Percentiles rank a stretch among this genome's conserved stretches.
These are phyloP conservation scores for Cyberlindnera misumaiensis DNA, from an alignment of 805 yeast genomes.

Conservation along the genomic window DNA sequence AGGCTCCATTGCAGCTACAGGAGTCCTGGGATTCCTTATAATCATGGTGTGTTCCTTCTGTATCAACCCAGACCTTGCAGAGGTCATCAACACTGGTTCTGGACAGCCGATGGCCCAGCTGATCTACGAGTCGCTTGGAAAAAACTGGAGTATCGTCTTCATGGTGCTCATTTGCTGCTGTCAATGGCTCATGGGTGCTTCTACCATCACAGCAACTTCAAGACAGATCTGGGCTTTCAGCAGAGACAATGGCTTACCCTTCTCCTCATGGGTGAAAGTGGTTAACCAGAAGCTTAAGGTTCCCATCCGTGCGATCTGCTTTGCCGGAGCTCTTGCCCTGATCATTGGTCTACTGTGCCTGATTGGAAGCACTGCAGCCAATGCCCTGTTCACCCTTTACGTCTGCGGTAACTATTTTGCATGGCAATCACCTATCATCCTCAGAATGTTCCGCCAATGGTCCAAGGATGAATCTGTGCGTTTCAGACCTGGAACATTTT, in stretches of 20 bases:
- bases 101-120: conserved; percentile 63
- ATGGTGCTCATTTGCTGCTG: conserved; percentile 52
- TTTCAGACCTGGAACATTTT: conserved; percentile 57
- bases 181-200: conserved; percentile 62
- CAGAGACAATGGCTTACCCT: conserved; percentile 68
- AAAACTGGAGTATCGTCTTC: conserved; percentile 57
- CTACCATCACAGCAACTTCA: conserved; percentile 55
- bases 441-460: conserved; percentile 33
- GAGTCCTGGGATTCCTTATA: conserved; percentile 50
- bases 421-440: conserved; percentile 54
- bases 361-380: conserved; percentile 54
- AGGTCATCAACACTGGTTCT: conserved; percentile 27
- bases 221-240: conserved; percentile 74
- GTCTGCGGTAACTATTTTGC: conserved; percentile 58
- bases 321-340: conserved; percentile 44
- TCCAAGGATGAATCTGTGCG: conserved; percentile 31
- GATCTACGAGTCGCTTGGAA: conserved; percentile 53
- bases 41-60: conserved; percentile 49
- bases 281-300: conserved; percentile 48
- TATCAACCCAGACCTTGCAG: conserved; percentile 31
- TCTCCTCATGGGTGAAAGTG: conserved; percentile 43
- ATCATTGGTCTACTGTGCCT: conserved; percentile 51
- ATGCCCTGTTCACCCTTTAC: conserved; percentile 60
- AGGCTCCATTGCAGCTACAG: conserved; percentile 49
- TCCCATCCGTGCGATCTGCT: conserved; percentile 55